A percentile compares a stretch with the other conserved stretches of the same genome.
These are phyloP conservation scores for Gymnopilus junonius DNA, from an alignment of 768 basidiomycete genomes.

Conservation along the genomic window DNA sequence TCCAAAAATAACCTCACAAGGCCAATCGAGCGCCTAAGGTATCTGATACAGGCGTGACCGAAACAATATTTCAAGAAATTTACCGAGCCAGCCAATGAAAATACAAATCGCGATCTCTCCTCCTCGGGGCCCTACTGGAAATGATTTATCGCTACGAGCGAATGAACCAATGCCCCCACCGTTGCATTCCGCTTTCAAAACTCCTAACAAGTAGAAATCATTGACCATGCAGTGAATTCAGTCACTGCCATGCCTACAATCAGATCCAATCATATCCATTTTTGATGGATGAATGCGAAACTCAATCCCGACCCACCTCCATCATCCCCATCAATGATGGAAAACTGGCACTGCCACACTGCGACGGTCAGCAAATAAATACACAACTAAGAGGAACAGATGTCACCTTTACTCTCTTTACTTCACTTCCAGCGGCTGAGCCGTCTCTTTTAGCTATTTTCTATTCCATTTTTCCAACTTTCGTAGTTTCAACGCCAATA, in stretches of 20 bases:
- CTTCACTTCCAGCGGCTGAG: neutral
- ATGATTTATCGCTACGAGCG: too few species aligned
- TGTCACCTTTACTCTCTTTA: neutral
- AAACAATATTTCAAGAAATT: neutral
- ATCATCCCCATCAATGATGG: neutral
- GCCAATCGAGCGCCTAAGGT: neutral
- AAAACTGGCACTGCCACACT: neutral
- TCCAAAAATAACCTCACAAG: neutral
- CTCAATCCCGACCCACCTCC: neutral
- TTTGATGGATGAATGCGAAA: conserved; percentile 10
- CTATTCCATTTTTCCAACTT: neutral
- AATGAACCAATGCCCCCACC: too few species aligned
- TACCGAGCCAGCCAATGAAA: too few species aligned
- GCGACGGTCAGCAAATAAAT: neutral
- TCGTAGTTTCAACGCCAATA: neutral
- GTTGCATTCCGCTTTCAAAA: neutral
- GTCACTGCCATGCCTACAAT: neutral
- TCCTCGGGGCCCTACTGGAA: too few species aligned
- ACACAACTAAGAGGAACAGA: neutral
- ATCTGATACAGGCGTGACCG: neutral
- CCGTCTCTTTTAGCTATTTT: neutral
- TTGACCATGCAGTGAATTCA: neutral
- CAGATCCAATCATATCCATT: neutral
- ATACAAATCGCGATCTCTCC: too few species aligned
- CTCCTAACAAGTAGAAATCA: neutral